Base-by-base conservation (phyloP, 2,329 filamentous ascomycete genomes). In the Beauveria pseudobassiana region DNA sequence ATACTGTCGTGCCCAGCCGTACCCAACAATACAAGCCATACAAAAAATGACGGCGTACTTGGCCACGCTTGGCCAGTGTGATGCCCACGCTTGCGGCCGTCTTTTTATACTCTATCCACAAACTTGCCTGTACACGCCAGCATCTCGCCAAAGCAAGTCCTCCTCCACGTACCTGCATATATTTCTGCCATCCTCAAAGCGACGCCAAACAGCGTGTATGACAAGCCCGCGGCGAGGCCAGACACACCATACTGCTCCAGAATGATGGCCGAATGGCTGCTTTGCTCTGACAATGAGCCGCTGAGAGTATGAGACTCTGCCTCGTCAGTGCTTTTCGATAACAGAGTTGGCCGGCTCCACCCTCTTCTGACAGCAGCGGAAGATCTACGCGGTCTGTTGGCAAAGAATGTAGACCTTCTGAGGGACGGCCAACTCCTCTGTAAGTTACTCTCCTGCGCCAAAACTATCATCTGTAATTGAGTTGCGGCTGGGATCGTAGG, bases 161-260 rank as follows among this genome's bases (percentile, higher is more conserved):
- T 34, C n/a, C 2, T 48, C 8, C 10, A 49, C 16, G 6, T 26
- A 40, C 45, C 55, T 49, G 43, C 30, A 26, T 8, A 50, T 2
- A 34, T n/a, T 45, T 45, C 26, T 3, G 45, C 55, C 26, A 50
- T 18, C 3, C 30, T 46, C 8, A 30, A 50, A 5, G 45, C 55
- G 14, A 58, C 14, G 8, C 45, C 55, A 50, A 58, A 50, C 6
- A 43, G 45, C 20, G 50, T 16, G 34, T 58, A 50, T 14, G 45
- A 16, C 42, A 58, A 34, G 7, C 45, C 55, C 20, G 45, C 30
- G 1, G 55, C 26, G 10, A 58, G n/a, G 14, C 55, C 30, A 18
- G 55, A 58, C 6, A 58, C 55, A 6, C 30, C 45, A 22, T 58
- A 58, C n/a, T 58, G 55, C 5, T 58, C 55, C 45, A 58, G n/a